Conservation (phyloP, 805 yeast species). For the Cyberlindnera xylosilytica region DNA sequence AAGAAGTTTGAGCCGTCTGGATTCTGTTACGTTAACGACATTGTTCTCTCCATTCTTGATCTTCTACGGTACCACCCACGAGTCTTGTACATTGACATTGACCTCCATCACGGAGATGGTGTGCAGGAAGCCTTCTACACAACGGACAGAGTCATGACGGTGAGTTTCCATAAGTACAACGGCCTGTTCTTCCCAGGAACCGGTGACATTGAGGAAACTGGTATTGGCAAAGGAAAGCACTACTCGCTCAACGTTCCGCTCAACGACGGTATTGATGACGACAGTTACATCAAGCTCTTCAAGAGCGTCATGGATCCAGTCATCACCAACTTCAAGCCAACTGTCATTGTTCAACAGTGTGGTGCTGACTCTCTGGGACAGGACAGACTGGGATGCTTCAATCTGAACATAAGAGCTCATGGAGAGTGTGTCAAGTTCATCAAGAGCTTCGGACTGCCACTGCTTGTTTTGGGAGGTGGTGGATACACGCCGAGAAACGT, state of each 20-base stretch:
- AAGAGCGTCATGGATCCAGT: conserved; percentile 89
- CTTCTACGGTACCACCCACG: conserved; percentile 86
- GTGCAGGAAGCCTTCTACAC: conserved; percentile 96
- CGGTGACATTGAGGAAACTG: conserved; percentile 86
- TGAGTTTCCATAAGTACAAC: conserved; percentile 87
- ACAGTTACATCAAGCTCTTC: conserved; percentile 67
- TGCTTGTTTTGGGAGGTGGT: conserved; percentile 94
- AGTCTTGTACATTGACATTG: conserved; percentile 90
- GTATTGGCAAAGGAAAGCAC: conserved; percentile 85
- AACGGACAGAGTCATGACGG: conserved; percentile 95
- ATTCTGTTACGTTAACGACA: conserved; percentile 92
- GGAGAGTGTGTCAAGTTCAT: conserved; percentile 92
- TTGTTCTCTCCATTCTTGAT: conserved; percentile 83
- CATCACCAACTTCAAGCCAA: conserved; percentile 87
- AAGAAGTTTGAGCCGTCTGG: conserved; percentile 93
- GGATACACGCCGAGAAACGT: conserved; percentile 97
- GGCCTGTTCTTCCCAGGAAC: conserved; percentile 98
- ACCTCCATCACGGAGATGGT: conserved; percentile 96
- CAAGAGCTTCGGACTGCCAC: conserved; percentile 85
- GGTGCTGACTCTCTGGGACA: conserved; percentile 96
- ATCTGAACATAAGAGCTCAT: conserved; percentile 86
- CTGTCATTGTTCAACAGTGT: conserved; percentile 92
- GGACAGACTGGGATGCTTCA: conserved; percentile 92
- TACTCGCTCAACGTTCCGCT: conserved; percentile 89
- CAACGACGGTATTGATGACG: conserved; percentile 95